A percentile compares a stretch with the other conserved stretches of the same genome.
Evolutionary conservation across 2,329 filamentous ascomycete genomes (phyloP).

Genomic region (Atkinsonella texensis): DNA sequence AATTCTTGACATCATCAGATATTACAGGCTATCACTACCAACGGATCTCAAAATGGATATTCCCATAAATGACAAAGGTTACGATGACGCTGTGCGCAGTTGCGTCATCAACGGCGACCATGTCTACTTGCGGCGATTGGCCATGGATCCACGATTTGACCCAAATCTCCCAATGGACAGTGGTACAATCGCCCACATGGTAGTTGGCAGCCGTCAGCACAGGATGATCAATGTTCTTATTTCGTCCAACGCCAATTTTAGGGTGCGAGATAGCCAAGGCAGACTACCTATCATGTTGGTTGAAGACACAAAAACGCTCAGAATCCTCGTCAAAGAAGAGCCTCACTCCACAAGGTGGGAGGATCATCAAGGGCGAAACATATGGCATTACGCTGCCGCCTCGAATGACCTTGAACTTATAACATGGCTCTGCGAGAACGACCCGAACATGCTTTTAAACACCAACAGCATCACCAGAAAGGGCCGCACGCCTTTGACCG

Average conservation of each 20-base stretch:
- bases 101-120: conserved; percentile 12
- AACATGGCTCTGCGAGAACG: conserved; percentile 18
- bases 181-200: conserved; percentile 21
- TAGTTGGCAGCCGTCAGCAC: conserved; percentile 14
- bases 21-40: conserved; percentile 9
- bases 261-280: conserved; percentile 14
- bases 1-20: background rate
- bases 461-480: conserved; percentile 11
- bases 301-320: conserved; percentile 16
- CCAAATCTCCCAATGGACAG: conserved; percentile 11
- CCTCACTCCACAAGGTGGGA: conserved; percentile 16
- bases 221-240: conserved; percentile 18
- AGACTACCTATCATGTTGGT: conserved; percentile 25
- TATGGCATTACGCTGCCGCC: conserved; percentile 26
- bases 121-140: conserved; percentile 18
- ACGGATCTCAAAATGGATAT: conserved; percentile 5
- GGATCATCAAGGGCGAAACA: conserved; percentile 20
- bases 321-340: conserved; percentile 15
- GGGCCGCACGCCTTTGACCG: conserved; percentile 19
- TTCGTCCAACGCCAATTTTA: conserved; percentile 16
- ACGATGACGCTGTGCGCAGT: conserved; percentile 4
- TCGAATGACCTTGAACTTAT: conserved; percentile 19
- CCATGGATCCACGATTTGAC: conserved; percentile 19
- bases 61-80: conserved; percentile 10
- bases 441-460: conserved; percentile 17